These are phyloP conservation scores for Fagopyrum esculentum DNA, from an alignment of 148 eudicot species.

Conservation along the genomic window DNA sequence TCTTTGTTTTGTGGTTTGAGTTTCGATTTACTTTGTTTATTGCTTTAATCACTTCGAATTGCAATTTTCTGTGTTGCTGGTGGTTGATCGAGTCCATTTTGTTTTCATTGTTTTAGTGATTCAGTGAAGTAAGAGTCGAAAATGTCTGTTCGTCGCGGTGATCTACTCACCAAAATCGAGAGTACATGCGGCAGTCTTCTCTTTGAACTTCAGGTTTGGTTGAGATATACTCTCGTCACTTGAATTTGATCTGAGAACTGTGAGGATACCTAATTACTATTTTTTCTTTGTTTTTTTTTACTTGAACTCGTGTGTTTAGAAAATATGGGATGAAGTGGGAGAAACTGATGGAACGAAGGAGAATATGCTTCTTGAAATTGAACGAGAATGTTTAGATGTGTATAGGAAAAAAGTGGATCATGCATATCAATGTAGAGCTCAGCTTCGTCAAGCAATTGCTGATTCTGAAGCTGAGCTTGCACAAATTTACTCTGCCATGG, in stretches of 20 bases:
- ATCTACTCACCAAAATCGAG: constrained; percentile 39
- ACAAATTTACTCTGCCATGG: constrained; percentile 49
- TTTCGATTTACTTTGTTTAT: not conserved
- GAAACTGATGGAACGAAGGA: constrained; percentile 59
- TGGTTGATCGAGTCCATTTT: not conserved
- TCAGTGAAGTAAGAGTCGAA: not conserved
- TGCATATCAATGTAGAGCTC: constrained; percentile 53
- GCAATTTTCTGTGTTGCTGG: not conserved
- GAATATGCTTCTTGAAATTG: constrained; percentile 61
- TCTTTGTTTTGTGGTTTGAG: not conserved
- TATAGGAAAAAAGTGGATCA: constrained; percentile 75
- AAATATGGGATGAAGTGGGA: constrained; percentile 92
- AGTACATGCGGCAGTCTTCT: constrained; percentile 54
- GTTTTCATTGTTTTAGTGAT: not conserved
- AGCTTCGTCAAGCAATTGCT: constrained; percentile 59
- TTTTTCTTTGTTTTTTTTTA: not conserved
- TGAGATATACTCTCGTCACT: not conserved
- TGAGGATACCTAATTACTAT: not conserved
- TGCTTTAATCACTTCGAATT: not conserved
- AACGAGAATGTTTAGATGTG: constrained; percentile 66
- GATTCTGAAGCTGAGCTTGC: constrained; percentile 78
- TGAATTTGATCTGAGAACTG: not conserved
- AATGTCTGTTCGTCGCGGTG: constrained; percentile 27
- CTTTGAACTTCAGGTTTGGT: constrained; percentile 56
- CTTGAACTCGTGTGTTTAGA: constrained; percentile 22